Conservation (phyloP, 768 basidiomycete genomes). For the Tulasnella calospora region DNA sequence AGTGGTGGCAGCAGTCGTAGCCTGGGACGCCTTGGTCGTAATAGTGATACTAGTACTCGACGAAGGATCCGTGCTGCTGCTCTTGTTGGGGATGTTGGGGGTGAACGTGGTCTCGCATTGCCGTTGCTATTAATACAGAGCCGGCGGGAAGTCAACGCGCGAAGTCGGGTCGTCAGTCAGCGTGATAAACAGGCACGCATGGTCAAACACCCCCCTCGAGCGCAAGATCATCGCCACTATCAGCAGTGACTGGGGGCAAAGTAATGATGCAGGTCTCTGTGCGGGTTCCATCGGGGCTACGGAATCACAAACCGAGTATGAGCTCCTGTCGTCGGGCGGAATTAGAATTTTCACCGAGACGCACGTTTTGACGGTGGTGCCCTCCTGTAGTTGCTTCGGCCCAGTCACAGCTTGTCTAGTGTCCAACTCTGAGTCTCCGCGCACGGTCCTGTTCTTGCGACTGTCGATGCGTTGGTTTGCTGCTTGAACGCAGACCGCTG, state of each 20-base stretch:
- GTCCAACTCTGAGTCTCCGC: not conserved
- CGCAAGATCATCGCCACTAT: conserved; percentile 3
- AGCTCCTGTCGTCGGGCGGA: too few relatives aligned
- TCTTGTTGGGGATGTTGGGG: not conserved
- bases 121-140: not conserved
- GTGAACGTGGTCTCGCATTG: not conserved
- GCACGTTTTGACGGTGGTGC: not conserved
- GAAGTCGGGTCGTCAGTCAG: not conserved
- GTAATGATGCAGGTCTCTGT: conserved; percentile 20
- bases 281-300: not conserved
- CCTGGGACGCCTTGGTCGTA: not conserved
- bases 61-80: not conserved
- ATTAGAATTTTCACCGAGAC: not conserved
- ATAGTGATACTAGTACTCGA: not conserved
- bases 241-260: not conserved
- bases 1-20: not conserved
- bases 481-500: too few relatives aligned
- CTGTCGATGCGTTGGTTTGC: too few relatives aligned
- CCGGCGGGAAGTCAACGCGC: not conserved
- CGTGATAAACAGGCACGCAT: not conserved
- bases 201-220: not conserved
- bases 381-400: conserved; percentile 1
- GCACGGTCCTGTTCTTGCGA: too few relatives aligned
- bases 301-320: not conserved
- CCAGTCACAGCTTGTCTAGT: not conserved